phyloP scores from a whole-genome alignment of 495 filamentous ascomycete species.

The Talaromyces adpressus region DNA sequence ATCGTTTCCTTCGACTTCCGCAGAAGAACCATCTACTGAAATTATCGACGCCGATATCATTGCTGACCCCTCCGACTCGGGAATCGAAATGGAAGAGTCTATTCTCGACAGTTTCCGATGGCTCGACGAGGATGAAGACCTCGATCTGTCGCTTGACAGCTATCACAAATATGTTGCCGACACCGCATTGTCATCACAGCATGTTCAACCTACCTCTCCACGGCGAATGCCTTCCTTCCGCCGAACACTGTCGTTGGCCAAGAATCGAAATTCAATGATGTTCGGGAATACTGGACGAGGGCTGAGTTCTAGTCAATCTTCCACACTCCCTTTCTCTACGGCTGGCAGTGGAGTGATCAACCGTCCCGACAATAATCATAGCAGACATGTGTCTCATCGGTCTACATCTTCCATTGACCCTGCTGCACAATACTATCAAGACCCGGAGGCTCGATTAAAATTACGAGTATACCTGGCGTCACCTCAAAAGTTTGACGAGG shows the following conservation, averaged over 20 bases:
- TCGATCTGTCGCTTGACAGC: slow-evolving; percentile 60
- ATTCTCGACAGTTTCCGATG: slow-evolving; percentile 69
- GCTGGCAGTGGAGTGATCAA: not conserved
- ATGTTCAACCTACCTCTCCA: slow-evolving; percentile 9
- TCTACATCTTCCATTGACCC: slow-evolving; percentile 60
- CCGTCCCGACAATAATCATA: slow-evolving; percentile 17
- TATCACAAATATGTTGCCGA: slow-evolving; percentile 40
- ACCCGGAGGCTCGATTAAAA: slow-evolving; percentile 83
- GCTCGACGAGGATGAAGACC: slow-evolving; percentile 71
- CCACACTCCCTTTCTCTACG: slow-evolving; percentile 11
- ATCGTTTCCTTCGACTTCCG: not conserved
- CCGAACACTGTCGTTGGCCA: slow-evolving; percentile 39
- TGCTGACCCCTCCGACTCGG: slow-evolving; percentile 17
- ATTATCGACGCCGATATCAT: not conserved
- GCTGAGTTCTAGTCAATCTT: slow-evolving; percentile 15
- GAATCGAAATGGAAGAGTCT: slow-evolving; percentile 40
- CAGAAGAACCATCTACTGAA: not conserved
- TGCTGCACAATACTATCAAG: slow-evolving; percentile 75
- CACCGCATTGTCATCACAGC: slow-evolving; percentile 11
- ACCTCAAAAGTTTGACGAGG: slow-evolving; percentile 92
- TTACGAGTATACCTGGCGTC: slow-evolving; percentile 84
- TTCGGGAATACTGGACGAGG: slow-evolving; percentile 6
- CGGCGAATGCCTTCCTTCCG: slow-evolving; percentile 36
- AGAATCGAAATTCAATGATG: slow-evolving; percentile 16
- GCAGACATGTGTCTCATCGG: slow-evolving; percentile 21